Base-by-base conservation (phyloP, 2,329 filamentous ascomycete genomes). In the Penicillium sp. region DNA sequence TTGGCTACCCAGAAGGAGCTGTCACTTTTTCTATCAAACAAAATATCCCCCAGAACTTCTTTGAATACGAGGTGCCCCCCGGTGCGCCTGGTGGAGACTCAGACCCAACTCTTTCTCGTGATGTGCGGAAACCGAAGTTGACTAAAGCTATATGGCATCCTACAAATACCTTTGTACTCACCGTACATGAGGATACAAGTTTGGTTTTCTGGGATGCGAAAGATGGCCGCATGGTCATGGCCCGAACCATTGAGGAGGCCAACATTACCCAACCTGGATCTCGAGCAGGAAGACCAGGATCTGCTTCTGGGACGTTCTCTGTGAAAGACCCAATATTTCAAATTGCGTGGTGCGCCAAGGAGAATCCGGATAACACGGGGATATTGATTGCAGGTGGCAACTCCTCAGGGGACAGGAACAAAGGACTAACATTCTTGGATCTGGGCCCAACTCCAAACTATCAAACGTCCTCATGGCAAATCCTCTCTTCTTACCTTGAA, bases 1-100 rank as follows among this genome's bases (percentile, higher is more conserved):
- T 99, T 57, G 92, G 88, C n/a, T 99, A 97, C 71, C 84, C 84
- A 0, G 85, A 93, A 63, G 94, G 94, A 14, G 91, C 90, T 5
- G 90, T 90, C 47, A 83, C 94, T 59, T 99, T 95, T 74, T 95
- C 91, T 2, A 95, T 99, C 79, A 97, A 99, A 76, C 89, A 95
- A 70, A 92, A 91, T 67, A 82, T 86, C 58, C 81, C 90, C 0
- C 77, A 86, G 47, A 87, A 89, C 61, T 95, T 85, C 73, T 91
- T 96, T 65, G 82, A 92, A 62, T 97, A 97, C 71, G 81, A 88
- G 57, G 72, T 97, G 3, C 90, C 91, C 0, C 79, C 83, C 11
- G 91, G 92, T 16, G 92, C 93, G 3, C 89, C 90, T 0, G 93
- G 93, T n/a, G 91, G 75, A 59, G 84, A 86, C 68, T 77, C 81